Evolutionary conservation across 1,284 basidiomycete genomes (phyloP), one percentile per base, ranked within the genome.

Genomic region (Schizophyllum amplum): DNA sequence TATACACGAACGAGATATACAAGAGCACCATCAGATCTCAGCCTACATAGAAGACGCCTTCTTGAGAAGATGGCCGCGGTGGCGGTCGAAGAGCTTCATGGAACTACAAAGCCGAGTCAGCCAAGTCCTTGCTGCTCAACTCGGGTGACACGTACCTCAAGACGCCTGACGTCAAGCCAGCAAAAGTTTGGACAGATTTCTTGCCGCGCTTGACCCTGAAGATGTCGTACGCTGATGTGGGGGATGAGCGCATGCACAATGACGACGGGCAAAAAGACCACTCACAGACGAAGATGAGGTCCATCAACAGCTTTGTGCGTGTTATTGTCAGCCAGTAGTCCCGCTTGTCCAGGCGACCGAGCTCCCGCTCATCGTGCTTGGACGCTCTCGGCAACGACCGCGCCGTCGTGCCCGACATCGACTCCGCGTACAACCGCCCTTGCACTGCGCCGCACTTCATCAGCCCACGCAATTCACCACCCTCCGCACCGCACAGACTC

Each of bases 251-350:
- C 46, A 27, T 50, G 11, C 3, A 22, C 21, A 20, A 22, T 4
- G 21, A 11, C 15, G 4, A 24, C 24, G 48, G 33, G 21, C 33
- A 33, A 24, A 51, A 24, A 11, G 2, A 55, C 24, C 15, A 82
- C 89, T 74, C 66, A 92, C 89, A 90, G 67, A 90, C 89, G 69
- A 91, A 92, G 61, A 90, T 79, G 58, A 92, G 71, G 69, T 92
- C 89, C 86, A 91, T 89, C 26, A 81, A 63, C 58, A 92, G 73
- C 73, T 92, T 92, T 56, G 76, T 72, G 55, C 85, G 73, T 24
- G 84, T 79, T 49, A 88, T 69, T 61, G 81, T 81, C 54, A 92
- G 72, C 89, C 89, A 92, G 66, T 86, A 84, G 63, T 82, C 83
- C 69, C 89, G 83, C 61, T 77, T 77, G 65, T 79, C 79, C 51